These are phyloP conservation scores for Aspergillus sp. DNA, from an alignment of 2,329 filamentous ascomycete genomes.

Conservation along the genomic window DNA sequence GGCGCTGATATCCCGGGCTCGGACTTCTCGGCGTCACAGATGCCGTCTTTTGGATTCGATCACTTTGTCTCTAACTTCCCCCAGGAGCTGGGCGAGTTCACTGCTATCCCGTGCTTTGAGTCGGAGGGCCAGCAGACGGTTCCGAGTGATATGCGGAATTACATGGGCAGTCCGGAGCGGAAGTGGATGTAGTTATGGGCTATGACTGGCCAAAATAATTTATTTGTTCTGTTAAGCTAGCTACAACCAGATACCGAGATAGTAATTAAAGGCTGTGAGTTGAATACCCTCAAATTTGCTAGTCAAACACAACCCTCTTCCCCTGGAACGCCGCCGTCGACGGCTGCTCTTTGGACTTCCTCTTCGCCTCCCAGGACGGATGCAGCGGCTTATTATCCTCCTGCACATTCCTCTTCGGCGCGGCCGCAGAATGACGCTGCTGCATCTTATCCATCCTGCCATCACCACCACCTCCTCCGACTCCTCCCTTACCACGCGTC, in stretches of 20 bases:
- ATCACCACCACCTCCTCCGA: conserved; percentile 10
- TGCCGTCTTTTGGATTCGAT: conserved; percentile 29
- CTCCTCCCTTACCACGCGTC: conserved; percentile 13
- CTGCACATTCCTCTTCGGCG: conserved; percentile 14
- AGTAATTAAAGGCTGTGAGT: too few species aligned
- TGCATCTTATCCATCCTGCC: conserved; percentile 6
- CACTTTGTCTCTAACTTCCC: conserved; percentile 34
- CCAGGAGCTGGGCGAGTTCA: conserved; percentile 32
- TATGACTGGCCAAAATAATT: too few species aligned
- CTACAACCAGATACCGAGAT: too few species aligned
- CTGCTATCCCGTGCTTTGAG: conserved; percentile 32
- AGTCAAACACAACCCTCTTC: conserved; percentile 57
- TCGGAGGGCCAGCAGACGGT: conserved; percentile 18
- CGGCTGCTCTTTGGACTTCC: conserved; percentile 46
- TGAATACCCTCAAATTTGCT: conserved; percentile 9
- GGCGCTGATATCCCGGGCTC: too few species aligned
- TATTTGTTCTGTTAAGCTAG: too few species aligned
- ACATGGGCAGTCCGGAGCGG: not conserved
- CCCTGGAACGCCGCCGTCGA: conserved; percentile 44
- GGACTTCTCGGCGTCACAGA: conserved; percentile 20
- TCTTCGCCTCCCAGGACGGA: conserved; percentile 57
- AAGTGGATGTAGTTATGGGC: too few species aligned
- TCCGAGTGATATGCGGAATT: conserved; percentile 16
- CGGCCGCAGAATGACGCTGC: conserved; percentile 8
- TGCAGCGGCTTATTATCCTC: conserved; percentile 50